Evolutionary conservation across 441 rosid species (phyloP), one percentile per base, ranked within the genome.

Genomic region (Francoa sonchifolia): DNA sequence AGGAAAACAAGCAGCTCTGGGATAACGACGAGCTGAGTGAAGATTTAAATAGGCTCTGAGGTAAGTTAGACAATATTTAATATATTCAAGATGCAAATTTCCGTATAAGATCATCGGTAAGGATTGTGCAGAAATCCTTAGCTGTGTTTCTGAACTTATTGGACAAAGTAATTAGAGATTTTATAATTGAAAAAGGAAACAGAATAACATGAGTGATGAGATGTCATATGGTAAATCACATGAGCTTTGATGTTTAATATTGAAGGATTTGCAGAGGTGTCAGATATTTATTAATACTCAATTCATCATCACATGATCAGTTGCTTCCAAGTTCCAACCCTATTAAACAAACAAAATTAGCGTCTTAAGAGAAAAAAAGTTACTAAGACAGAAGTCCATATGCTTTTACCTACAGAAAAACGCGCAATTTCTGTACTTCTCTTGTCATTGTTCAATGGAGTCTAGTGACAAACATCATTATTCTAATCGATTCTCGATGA

Each of bases 191-290:
- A 44, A 36, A 30, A 49, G 63, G 61, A 55, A 55, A 67, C 52
- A 52, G 37, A 52, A 43, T 41, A 48, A 34, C 46, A 61, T 33
- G 48, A 44, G 45, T 66, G 69, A 55, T 66, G 59, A 57, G 67
- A 47, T 62, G 43, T 74, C 72, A 72, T 72, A 73, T 72, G 87
- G 63, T 55, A 1, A 29, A 55, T 71, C 70, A 67, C 73, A 63
- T 62, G 75, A 72, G 55, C 51, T 55, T 62, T 54, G 59, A 51
- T 54, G 54, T 54, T 61, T 18, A 49, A 34, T 40, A 45, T 50
- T 52, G 46, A 60, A 48, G 47, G 48, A 47, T n/a, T 52, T 57
- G 56, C 53, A 61, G 65, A 42, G 45, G 57, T 37, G 63, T 54
- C 68, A 48, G 67, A 56, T 42, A 55, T 36, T 28, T 54, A 52